These are phyloP conservation scores for Arthrobotrys iridis DNA, from an alignment of 2,329 filamentous ascomycete species.

Conservation along the genomic window DNA sequence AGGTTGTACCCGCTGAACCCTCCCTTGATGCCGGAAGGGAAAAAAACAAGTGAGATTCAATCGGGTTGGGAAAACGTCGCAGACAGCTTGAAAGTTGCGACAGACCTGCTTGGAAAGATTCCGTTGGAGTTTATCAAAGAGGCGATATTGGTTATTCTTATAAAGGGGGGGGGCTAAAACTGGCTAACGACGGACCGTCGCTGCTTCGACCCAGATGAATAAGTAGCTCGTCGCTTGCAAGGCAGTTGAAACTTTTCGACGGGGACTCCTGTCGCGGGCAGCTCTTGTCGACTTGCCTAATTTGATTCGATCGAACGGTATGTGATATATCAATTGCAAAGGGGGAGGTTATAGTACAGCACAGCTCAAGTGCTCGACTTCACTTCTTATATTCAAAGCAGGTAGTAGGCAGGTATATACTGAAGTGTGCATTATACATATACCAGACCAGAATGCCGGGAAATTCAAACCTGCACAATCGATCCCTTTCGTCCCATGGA, in stretches of 20 bases:
- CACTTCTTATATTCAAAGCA: too few relatives aligned
- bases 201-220: neutral
- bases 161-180: slow-evolving; percentile 27
- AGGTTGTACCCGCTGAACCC: too few relatives aligned
- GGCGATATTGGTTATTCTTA: too few relatives aligned
- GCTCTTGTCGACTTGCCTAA: slow-evolving; percentile 48
- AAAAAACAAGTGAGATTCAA: neutral
- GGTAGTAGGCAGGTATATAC: too few relatives aligned
- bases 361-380: too few relatives aligned
- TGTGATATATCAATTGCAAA: neutral
- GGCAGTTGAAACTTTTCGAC: slow-evolving; percentile 27
- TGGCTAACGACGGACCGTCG: slow-evolving; percentile 22
- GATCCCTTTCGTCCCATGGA: slow-evolving; percentile 3
- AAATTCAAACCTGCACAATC: neutral
- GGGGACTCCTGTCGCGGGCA: neutral
- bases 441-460: neutral
- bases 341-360: too few relatives aligned
- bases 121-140: too few relatives aligned
- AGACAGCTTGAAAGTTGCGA: neutral
- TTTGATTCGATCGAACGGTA: neutral
- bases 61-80: too few relatives aligned
- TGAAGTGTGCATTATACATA: too few relatives aligned
- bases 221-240: neutral
- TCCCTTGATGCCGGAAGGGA: neutral
- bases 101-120: too few relatives aligned